phyloP scores from a whole-genome alignment of 176 grass and related monocot species.

The Carex parvula region DNA sequence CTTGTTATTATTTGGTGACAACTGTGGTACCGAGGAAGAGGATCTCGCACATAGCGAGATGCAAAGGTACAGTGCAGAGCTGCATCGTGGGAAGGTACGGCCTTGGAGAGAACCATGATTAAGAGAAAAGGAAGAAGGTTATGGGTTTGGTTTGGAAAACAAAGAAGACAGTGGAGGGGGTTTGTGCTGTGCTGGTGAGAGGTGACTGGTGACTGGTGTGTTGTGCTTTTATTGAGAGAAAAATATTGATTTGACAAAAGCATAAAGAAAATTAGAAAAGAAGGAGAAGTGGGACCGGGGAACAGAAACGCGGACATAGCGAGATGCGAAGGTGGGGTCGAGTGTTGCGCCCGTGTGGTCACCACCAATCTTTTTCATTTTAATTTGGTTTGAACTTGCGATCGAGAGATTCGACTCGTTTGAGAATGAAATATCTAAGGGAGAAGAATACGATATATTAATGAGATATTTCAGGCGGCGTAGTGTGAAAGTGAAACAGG shows the following conservation, averaged over 20 bases:
- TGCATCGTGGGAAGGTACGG: slow-evolving; percentile 19
- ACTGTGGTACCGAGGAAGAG: slow-evolving; percentile 47
- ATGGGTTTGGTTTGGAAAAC: not conserved
- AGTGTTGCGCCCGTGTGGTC: slow-evolving; percentile 40
- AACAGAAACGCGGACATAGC: slow-evolving; percentile 43
- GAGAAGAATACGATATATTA: not conserved
- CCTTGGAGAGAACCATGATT: slow-evolving; percentile 64
- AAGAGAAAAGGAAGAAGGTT: not conserved
- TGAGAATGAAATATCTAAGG: not conserved
- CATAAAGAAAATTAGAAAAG: not conserved
- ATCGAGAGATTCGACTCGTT: not conserved
- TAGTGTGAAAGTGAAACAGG: too few species aligned
- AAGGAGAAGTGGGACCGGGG: slow-evolving; percentile 32
- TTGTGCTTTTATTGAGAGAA: not conserved
- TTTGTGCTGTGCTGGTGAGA: slow-evolving; percentile 2
- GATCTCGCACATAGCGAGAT: slow-evolving; percentile 51
- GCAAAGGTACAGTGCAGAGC: slow-evolving; percentile 47
- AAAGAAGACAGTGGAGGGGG: slow-evolving; percentile 3
- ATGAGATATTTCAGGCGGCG: not conserved
- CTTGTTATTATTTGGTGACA: not conserved
- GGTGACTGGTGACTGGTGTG: not conserved
- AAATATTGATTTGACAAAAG: not conserved
- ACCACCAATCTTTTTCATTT: slow-evolving; percentile 35
- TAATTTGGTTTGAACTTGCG: not conserved
- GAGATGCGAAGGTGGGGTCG: slow-evolving; percentile 47